A percentile compares a stretch with the other conserved stretches of the same genome.
phyloP scores from a whole-genome alignment of 257 asterid species.

The Misopates orontium region DNA sequence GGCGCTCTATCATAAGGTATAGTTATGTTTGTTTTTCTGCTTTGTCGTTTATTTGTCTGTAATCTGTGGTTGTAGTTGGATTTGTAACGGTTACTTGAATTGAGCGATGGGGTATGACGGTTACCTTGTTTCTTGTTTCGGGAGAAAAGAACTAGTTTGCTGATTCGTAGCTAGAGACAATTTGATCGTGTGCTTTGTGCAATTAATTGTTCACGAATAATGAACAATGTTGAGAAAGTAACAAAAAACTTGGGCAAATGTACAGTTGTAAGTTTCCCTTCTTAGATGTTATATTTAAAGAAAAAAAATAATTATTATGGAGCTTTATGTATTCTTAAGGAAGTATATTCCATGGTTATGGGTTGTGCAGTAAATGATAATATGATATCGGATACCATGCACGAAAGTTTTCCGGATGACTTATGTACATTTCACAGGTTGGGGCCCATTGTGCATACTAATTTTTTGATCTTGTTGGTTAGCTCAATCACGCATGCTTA shows the following conservation, averaged over 20 bases:
- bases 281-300: neutral
- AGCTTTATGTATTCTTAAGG: conserved; percentile 11
- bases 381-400: neutral
- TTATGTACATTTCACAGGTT: neutral
- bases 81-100: conserved; percentile 7
- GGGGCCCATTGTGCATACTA: neutral
- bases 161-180: too few species aligned
- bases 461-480: neutral
- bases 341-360: neutral
- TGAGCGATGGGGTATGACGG: conserved; percentile 18
- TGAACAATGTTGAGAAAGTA: too few species aligned
- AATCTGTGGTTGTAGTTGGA: conserved; percentile 5
- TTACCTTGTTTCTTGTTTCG: conserved; percentile 1
- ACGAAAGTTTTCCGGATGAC: neutral
- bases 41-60: neutral
- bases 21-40: neutral
- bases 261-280: too few species aligned
- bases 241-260: too few species aligned
- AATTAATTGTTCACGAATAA: too few species aligned
- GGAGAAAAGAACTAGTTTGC: neutral
- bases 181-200: too few species aligned
- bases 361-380: conserved; percentile 14
- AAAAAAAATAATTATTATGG: neutral
- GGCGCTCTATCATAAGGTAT: conserved; percentile 83
- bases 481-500: neutral